Conservation (phyloP, 1,139 yeast genomes). For the Saccharomyces hybrid region DNA sequence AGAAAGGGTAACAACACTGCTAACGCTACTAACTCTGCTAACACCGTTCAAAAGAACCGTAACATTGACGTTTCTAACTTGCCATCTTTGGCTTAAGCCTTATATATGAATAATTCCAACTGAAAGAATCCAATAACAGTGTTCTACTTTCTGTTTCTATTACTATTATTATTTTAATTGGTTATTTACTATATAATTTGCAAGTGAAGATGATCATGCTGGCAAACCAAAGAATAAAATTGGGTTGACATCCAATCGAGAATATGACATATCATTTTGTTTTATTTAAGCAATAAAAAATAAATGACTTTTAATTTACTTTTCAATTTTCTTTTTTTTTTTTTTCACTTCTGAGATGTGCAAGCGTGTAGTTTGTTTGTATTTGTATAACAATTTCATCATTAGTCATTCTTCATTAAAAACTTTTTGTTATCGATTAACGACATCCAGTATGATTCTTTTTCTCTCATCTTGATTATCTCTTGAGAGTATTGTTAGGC, state of each 20-base stretch:
- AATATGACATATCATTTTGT: background rate
- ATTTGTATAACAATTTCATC: background rate
- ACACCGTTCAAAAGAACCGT: constrained; percentile 22
- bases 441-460: background rate
- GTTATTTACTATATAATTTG: constrained; percentile 1
- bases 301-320: background rate
- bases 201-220: background rate
- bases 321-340: background rate
- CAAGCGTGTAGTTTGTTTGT: background rate
- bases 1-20: constrained; percentile 18
- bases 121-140: background rate
- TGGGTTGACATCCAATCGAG: constrained; percentile 1
- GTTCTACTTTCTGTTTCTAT: constrained; percentile 1
- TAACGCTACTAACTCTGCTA: constrained; percentile 23
- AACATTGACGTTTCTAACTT: constrained; percentile 51
- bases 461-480: background rate
- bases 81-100: constrained; percentile 43
- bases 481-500: background rate
- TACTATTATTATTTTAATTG: background rate
- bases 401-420: background rate
- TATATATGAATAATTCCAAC: background rate
- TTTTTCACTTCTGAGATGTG: background rate
- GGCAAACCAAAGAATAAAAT: background rate
- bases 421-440: background rate
- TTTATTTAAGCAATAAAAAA: background rate